Percentiles rank a stretch among this genome's conserved stretches.
These are phyloP conservation scores for Globisporangium lucens DNA, from an alignment of 352 stramenopile species.

Conservation along the genomic window DNA sequence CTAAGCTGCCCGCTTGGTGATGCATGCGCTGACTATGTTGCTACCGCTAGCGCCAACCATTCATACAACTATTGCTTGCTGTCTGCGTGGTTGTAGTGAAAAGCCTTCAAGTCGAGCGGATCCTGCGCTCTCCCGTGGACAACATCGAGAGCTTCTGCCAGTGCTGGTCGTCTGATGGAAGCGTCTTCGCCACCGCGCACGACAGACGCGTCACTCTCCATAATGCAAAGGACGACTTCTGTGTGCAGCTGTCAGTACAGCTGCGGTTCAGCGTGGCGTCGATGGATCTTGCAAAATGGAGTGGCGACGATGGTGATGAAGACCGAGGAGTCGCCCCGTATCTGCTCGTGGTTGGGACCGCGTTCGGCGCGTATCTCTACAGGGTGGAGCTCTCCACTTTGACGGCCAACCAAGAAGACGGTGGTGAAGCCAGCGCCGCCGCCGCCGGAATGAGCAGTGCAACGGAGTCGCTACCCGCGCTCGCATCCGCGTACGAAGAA, in stretches of 20 bases:
- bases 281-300: conserved; percentile 25
- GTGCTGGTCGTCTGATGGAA: conserved; percentile 39
- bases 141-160: conserved; percentile 43
- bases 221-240: conserved; percentile 14
- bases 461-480: not conserved
- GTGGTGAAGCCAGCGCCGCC: not conserved
- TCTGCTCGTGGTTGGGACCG: conserved; percentile 30
- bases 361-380: conserved; percentile 36
- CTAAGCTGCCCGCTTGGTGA: not conserved
- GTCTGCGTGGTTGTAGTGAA: not conserved
- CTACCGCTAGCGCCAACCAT: not conserved
- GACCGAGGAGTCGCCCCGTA: not conserved
- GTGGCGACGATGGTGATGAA: not conserved
- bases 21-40: no score
- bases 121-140: conserved; percentile 23
- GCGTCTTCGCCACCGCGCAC: conserved; percentile 29
- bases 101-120: conserved; percentile 27
- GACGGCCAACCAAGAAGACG: not conserved
- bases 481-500: conserved; percentile 24
- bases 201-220: conserved; percentile 38
- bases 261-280: conserved; percentile 35
- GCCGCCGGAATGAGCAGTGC: not conserved
- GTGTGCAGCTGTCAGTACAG: conserved; percentile 9
- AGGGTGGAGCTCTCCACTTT: conserved; percentile 15
- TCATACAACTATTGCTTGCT: not conserved